Evolutionary conservation across 1,139 yeast species (phyloP).

Genomic region (Candida dubliniensis): DNA sequence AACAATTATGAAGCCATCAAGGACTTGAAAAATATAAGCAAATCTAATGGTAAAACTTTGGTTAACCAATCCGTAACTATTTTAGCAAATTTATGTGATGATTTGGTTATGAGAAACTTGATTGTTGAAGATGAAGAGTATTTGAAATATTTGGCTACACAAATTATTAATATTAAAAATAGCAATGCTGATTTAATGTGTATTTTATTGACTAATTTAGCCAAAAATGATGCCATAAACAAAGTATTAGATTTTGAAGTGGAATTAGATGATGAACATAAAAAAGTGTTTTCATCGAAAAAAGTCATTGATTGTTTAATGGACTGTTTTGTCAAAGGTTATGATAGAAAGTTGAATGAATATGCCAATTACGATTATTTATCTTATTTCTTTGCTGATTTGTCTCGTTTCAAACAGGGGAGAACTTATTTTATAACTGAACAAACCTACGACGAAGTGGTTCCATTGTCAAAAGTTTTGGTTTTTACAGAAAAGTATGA

Average conservation of each 20-base stretch:
- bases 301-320: conserved; percentile 77
- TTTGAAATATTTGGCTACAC: conserved; percentile 52
- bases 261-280: conserved; percentile 32
- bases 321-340: conserved; percentile 89
- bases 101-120: conserved; percentile 57
- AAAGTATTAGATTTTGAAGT: conserved; percentile 52
- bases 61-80: conserved; percentile 75
- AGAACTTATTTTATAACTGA: conserved; percentile 72
- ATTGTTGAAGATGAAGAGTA: conserved; percentile 66
- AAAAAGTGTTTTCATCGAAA: conserved; percentile 51
- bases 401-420: conserved; percentile 71
- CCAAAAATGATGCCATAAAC: conserved; percentile 69
- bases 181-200: conserved; percentile 79
- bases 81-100: conserved; percentile 80
- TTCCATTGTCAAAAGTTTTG: conserved; percentile 76
- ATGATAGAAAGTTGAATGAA: conserved; percentile 67
- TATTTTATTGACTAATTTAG: conserved; percentile 80
- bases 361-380: conserved; percentile 79
- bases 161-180: conserved; percentile 58
- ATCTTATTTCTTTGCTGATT: conserved; percentile 86
- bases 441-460: conserved; percentile 73
- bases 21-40: conserved; percentile 64
- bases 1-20: conserved; percentile 71
- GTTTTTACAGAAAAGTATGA: conserved; percentile 84
- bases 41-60: conserved; percentile 47